Percentiles rank a stretch among this genome's conserved stretches.
These are phyloP conservation scores for Helotiales sp. DNA, from an alignment of 2,329 filamentous ascomycete genomes.

Conservation along the genomic window DNA sequence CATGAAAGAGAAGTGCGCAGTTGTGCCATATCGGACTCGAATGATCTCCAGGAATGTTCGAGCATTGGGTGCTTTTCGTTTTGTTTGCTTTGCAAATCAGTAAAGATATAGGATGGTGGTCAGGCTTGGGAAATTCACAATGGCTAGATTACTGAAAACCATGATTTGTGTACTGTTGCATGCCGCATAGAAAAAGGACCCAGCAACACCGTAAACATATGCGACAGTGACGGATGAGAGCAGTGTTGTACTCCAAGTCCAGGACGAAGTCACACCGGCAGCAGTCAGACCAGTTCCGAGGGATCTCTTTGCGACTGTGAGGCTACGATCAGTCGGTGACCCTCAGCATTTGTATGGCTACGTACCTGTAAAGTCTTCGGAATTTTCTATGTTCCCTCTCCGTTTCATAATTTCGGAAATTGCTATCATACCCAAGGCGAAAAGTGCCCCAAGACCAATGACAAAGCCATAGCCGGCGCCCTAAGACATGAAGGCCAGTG, in stretches of 20 bases:
- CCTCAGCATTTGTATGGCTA: neutral
- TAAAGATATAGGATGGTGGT: neutral
- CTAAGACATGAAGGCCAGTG: neutral
- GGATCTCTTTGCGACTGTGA: constrained; percentile 82
- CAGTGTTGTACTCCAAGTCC: constrained; percentile 75
- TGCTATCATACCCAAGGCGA: constrained; percentile 64
- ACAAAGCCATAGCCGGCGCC: constrained; percentile 62
- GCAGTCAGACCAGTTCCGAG: constrained; percentile 87
- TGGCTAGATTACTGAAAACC: constrained; percentile 19
- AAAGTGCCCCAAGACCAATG: constrained; percentile 61
- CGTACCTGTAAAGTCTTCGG: constrained; percentile 19
- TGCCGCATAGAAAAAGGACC: constrained; percentile 20
- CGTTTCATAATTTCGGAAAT: constrained; percentile 16
- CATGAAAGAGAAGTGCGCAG: constrained; percentile 77
- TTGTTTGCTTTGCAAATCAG: constrained; percentile 57
- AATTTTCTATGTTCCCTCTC: constrained; percentile 18
- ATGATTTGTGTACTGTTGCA: constrained; percentile 24
- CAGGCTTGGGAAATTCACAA: neutral
- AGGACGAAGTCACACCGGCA: constrained; percentile 83
- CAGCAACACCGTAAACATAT: constrained; percentile 19
- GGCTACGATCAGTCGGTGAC: constrained; percentile 44
- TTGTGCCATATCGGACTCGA: constrained; percentile 73
- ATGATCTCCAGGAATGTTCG: constrained; percentile 75
- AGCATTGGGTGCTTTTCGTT: constrained; percentile 82
- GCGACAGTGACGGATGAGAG: constrained; percentile 15